Evolutionary conservation across 805 yeast genomes (phyloP).

Genomic region (Pichia membranifaciens): DNA sequence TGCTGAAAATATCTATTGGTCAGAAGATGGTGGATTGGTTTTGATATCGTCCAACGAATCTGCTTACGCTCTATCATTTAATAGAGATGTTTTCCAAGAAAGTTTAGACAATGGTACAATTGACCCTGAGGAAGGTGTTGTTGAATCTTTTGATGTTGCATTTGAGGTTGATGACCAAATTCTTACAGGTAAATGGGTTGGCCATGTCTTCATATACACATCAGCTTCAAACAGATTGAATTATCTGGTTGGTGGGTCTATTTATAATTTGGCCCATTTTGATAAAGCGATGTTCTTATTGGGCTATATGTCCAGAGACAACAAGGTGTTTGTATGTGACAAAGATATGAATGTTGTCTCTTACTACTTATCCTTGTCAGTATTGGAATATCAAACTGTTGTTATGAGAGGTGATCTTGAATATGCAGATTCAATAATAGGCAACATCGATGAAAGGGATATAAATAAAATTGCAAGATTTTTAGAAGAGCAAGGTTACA

Average conservation of each 20-base stretch:
- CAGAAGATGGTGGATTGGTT: slow-evolving; percentile 86
- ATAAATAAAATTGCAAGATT: slow-evolving; percentile 80
- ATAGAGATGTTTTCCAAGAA: slow-evolving; percentile 58
- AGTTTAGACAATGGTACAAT: slow-evolving; percentile 52
- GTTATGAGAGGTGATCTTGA: slow-evolving; percentile 93
- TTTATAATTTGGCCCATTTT: slow-evolving; percentile 87
- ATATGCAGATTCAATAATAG: slow-evolving; percentile 61
- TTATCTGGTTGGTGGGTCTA: slow-evolving; percentile 91
- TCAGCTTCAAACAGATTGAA: slow-evolving; percentile 82
- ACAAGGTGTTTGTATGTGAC: slow-evolving; percentile 84
- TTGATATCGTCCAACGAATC: slow-evolving; percentile 66
- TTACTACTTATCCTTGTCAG: slow-evolving; percentile 75
- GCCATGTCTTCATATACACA: slow-evolving; percentile 92
- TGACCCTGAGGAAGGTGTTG: slow-evolving; percentile 84
- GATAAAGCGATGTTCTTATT: slow-evolving; percentile 81
- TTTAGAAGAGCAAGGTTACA: slow-evolving; percentile 86
- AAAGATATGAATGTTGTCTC: slow-evolving; percentile 80
- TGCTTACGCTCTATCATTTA: slow-evolving; percentile 72
- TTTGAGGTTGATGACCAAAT: slow-evolving; percentile 77
- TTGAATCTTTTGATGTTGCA: slow-evolving; percentile 76
- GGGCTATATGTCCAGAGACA: slow-evolving; percentile 88
- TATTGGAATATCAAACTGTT: slow-evolving; percentile 91
- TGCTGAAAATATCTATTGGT: slow-evolving; percentile 81
- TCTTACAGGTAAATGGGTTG: slow-evolving; percentile 91
- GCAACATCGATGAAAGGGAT: slow-evolving; percentile 60